These are phyloP conservation scores for Symmetrospora coprosmae DNA, from an alignment of 768 basidiomycete genomes.

Conservation along the genomic window DNA sequence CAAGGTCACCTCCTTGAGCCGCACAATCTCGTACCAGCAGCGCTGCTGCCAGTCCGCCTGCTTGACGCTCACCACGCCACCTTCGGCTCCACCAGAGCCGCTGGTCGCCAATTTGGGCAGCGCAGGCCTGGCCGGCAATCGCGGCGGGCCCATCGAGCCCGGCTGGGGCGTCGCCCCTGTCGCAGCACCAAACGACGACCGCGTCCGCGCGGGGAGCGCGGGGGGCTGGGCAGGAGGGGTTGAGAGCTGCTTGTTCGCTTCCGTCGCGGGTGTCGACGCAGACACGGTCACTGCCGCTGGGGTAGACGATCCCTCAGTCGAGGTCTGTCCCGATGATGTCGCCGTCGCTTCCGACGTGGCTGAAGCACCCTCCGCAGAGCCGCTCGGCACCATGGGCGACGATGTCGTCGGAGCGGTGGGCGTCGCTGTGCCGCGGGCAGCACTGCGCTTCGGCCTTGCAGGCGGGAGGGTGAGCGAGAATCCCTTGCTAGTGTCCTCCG, in stretches of 20 bases:
- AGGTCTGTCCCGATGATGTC: too few relatives aligned
- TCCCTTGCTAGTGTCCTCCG: background rate
- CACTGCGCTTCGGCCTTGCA: background rate
- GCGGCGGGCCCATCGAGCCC: background rate
- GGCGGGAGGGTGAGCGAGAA: background rate
- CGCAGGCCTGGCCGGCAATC: background rate
- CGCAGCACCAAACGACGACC: background rate
- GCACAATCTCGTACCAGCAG: constrained; percentile 30
- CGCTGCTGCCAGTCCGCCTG: constrained; percentile 34
- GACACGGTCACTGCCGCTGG: background rate
- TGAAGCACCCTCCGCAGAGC: too few relatives aligned
- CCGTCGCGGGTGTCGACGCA: background rate
- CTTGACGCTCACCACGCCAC: background rate
- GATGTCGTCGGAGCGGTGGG: background rate
- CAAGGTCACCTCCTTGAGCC: constrained; percentile 28
- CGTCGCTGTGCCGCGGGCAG: background rate
- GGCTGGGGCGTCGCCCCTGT: too few relatives aligned
- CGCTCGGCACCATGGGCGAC: background rate
- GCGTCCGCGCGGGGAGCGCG: background rate
- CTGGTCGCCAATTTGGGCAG: background rate
- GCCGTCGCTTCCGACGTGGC: too few relatives aligned
- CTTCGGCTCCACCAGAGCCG: background rate
- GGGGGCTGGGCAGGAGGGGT: too few relatives aligned
- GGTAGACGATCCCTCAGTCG: too few relatives aligned
- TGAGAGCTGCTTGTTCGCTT: background rate